Evolutionary conservation across 768 basidiomycete genomes (phyloP).

Genomic region (Tulasnella sp.): DNA sequence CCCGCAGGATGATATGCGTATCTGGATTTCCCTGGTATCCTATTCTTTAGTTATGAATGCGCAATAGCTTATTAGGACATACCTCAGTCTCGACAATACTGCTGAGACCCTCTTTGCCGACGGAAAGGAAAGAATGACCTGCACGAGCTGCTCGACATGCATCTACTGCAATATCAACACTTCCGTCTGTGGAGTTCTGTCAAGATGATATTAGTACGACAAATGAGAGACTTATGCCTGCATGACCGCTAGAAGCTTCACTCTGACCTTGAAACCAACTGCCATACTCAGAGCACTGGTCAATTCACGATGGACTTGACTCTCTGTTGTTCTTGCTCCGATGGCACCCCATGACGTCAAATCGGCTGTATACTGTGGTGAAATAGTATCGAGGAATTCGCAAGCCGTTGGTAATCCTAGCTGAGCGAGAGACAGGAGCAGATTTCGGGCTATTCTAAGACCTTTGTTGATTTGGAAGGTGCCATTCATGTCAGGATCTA

Average conservation of each 20-base stretch:
- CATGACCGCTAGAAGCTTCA: too few species aligned
- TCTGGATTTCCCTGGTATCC: slow-evolving; percentile 62
- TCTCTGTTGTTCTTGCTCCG: slow-evolving; percentile 84
- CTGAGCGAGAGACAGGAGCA: slow-evolving; percentile 80
- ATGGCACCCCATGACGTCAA: slow-evolving; percentile 93
- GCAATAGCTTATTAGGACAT: slow-evolving; percentile 18
- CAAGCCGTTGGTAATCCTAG: slow-evolving; percentile 90
- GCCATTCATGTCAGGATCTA: slow-evolving; percentile 79
- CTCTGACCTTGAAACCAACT: slow-evolving; percentile 80
- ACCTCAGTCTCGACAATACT: slow-evolving; percentile 92
- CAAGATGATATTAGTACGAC: background rate
- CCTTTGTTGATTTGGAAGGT: slow-evolving; percentile 93
- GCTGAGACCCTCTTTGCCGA: slow-evolving; percentile 91
- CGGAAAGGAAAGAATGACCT: slow-evolving; percentile 91
- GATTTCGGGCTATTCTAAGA: slow-evolving; percentile 69
- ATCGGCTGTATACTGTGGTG: slow-evolving; percentile 87
- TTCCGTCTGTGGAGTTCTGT: slow-evolving; percentile 84
- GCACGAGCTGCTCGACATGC: slow-evolving; percentile 84
- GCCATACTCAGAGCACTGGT: slow-evolving; percentile 84
- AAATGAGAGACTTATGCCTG: too few species aligned
- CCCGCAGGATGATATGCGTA: slow-evolving; percentile 90
- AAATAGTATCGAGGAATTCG: slow-evolving; percentile 78
- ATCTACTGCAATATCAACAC: slow-evolving; percentile 81
- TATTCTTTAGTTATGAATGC: background rate
- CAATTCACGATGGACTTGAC: slow-evolving; percentile 81